phyloP scores from a whole-genome alignment of 768 basidiomycete species.

The Suillus occidentalis region DNA sequence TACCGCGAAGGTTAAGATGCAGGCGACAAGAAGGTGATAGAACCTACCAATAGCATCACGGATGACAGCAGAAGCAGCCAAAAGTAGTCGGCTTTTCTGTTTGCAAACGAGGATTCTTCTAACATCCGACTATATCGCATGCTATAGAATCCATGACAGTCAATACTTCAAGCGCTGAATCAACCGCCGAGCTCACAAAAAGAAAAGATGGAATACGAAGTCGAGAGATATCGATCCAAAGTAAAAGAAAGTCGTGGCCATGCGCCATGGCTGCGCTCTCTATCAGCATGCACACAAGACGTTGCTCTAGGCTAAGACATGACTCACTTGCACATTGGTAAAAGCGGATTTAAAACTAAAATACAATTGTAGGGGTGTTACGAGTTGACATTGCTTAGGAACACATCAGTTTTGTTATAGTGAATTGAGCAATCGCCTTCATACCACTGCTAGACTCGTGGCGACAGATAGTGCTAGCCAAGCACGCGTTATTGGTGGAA shows the following conservation, averaged over 20 bases:
- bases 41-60: constrained; percentile 77
- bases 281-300: constrained; percentile 13
- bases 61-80: constrained; percentile 90
- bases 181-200: constrained; percentile 71
- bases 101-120: constrained; percentile 94
- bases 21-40: not conserved
- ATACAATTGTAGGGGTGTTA: constrained; percentile 90
- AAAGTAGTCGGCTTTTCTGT: constrained; percentile 89
- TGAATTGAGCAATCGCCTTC: constrained; percentile 33
- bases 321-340: constrained; percentile 71
- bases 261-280: constrained; percentile 73
- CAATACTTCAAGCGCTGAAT: not conserved
- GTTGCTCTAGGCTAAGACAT: constrained; percentile 1
- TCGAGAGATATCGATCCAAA: constrained; percentile 93
- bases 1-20: constrained; percentile 6
- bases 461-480: constrained; percentile 83
- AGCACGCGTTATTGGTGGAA: constrained; percentile 86
- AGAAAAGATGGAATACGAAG: constrained; percentile 96
- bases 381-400: constrained; percentile 83
- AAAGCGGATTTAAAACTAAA: constrained; percentile 89
- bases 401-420: constrained; percentile 7
- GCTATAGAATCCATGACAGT: constrained; percentile 39
- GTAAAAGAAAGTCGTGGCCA: constrained; percentile 91
- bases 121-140: constrained; percentile 97
- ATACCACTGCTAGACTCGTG: constrained; percentile 83